Conservation (phyloP, 371 early-diverging fungal species). For the Mortierella sp. region DNA sequence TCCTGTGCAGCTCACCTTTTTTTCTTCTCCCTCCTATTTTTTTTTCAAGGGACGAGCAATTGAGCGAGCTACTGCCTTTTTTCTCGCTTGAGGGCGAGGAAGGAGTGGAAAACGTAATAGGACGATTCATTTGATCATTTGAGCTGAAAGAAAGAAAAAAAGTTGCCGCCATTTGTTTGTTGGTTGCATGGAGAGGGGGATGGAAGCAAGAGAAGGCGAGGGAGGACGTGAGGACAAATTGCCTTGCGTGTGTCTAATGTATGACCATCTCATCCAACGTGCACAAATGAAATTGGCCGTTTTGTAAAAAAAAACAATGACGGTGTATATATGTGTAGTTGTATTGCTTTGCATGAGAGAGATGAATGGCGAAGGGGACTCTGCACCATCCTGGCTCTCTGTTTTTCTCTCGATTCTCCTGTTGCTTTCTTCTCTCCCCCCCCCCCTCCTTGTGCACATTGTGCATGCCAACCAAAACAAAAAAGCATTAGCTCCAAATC, state of each 20-base stretch:
- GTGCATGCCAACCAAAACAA: not conserved
- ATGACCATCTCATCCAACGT: not conserved
- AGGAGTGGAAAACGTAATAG: not conserved
- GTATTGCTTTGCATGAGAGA: not conserved
- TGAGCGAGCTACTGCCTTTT: not conserved
- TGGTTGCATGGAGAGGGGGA: not conserved
- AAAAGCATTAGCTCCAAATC: not conserved
- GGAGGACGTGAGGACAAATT: not conserved
- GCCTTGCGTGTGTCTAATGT: not conserved
- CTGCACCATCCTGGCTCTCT: slow-evolving; percentile 7
- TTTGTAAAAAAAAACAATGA: not conserved
- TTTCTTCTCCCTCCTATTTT: not conserved
- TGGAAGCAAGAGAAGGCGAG: not conserved
- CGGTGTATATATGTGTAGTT: not conserved
- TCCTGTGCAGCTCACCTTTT: not conserved
- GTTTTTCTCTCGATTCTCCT: not conserved
- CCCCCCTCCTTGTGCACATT: not conserved
- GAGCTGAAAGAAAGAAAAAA: not conserved
- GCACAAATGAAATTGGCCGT: slow-evolving; percentile 6
- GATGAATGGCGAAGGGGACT: not conserved
- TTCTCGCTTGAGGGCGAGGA: no score
- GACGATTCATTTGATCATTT: not conserved
- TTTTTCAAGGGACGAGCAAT: not conserved
- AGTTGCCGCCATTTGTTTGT: not conserved
- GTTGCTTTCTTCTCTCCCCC: not conserved